These are phyloP conservation scores for Stemphylium beticola DNA, from an alignment of 2,329 filamentous ascomycete genomes.

Conservation along the genomic window DNA sequence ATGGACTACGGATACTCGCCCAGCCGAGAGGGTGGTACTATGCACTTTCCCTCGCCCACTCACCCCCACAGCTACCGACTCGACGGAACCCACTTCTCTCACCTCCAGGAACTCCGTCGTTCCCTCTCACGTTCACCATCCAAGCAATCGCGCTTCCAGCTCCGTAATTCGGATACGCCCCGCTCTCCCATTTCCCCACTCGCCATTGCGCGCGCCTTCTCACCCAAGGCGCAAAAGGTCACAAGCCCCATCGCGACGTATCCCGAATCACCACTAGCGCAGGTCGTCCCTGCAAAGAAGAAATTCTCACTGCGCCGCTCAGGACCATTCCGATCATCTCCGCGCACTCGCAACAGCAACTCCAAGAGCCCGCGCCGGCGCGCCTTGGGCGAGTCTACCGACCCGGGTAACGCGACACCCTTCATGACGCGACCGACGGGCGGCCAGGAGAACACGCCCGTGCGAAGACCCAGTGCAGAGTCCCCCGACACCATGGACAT, in stretches of 20 bases:
- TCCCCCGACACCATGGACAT: conserved; percentile 37
- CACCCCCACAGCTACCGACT: conserved; percentile 73
- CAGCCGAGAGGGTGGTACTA: conserved; percentile 70
- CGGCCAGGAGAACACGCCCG: conserved; percentile 54
- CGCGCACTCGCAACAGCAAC: conserved; percentile 68
- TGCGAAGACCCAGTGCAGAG: conserved; percentile 38
- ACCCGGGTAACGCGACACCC: conserved; percentile 72
- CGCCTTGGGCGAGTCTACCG: conserved; percentile 71
- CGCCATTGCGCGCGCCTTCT: conserved; percentile 53
- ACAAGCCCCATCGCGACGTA: conserved; percentile 57
- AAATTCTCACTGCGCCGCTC: conserved; percentile 57
- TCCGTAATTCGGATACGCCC: conserved; percentile 59
- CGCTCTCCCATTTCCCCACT: conserved; percentile 53
- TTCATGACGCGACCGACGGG: conserved; percentile 56
- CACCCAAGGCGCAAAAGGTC: conserved; percentile 54
- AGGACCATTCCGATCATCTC: conserved; percentile 61
- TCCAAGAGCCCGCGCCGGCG: conserved; percentile 79
- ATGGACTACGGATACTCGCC: conserved; percentile 61
- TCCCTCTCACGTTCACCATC: conserved; percentile 94
- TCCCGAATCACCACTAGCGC: conserved; percentile 64
- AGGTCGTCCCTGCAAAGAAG: conserved; percentile 66
- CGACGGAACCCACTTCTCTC: conserved; percentile 71
- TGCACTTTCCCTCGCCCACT: conserved; percentile 87
- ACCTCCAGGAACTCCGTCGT: conserved; percentile 81
- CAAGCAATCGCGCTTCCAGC: conserved; percentile 72